A percentile compares a stretch with the other conserved stretches of the same genome.
Evolutionary conservation across 805 yeast genomes (phyloP).

Genomic region (Schizosaccharomyces pombe): DNA sequence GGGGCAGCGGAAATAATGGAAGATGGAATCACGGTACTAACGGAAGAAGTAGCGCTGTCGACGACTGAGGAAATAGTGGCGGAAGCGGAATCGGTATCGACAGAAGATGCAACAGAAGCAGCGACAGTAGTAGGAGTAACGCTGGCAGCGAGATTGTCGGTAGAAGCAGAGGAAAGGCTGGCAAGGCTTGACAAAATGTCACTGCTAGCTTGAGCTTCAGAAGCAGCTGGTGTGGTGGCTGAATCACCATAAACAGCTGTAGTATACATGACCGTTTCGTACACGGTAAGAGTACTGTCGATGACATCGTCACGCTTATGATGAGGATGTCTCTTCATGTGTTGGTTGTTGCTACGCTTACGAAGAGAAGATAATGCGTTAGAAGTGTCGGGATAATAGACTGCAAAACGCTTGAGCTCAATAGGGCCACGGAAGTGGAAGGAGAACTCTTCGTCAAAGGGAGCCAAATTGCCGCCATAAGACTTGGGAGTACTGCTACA

Average conservation of each 20-base stretch:
- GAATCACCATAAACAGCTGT: conserved; percentile 7
- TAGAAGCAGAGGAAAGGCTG: conserved; percentile 11
- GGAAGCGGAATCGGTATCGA: conserved; percentile 7
- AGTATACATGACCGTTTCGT: conserved; percentile 13
- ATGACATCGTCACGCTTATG: conserved; percentile 10
- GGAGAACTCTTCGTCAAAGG: conserved; percentile 65
- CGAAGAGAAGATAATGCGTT: conserved; percentile 21
- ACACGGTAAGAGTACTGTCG: conserved; percentile 12
- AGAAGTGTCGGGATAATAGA: conserved; percentile 29
- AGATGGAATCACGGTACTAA: conserved; percentile 9
- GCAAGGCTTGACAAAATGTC: conserved; percentile 15
- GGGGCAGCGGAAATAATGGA: no score
- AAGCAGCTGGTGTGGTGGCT: conserved; percentile 12
- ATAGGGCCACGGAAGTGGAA: conserved; percentile 83
- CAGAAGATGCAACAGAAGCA: conserved; percentile 9
- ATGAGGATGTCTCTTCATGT: conserved; percentile 16
- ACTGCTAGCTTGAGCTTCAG: conserved; percentile 12
- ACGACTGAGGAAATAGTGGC: conserved; percentile 10
- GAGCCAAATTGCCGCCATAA: conserved; percentile 53
- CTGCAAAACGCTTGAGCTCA: conserved; percentile 63
- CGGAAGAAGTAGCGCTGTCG: conserved; percentile 12
- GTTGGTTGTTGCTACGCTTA: conserved; percentile 45
- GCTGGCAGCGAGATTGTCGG: conserved; percentile 4
- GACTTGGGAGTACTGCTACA: conserved; percentile 37
- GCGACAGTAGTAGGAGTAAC: conserved; percentile 6